phyloP scores from a whole-genome alignment of 805 yeast species.

The Nakazawaea ernobii region DNA sequence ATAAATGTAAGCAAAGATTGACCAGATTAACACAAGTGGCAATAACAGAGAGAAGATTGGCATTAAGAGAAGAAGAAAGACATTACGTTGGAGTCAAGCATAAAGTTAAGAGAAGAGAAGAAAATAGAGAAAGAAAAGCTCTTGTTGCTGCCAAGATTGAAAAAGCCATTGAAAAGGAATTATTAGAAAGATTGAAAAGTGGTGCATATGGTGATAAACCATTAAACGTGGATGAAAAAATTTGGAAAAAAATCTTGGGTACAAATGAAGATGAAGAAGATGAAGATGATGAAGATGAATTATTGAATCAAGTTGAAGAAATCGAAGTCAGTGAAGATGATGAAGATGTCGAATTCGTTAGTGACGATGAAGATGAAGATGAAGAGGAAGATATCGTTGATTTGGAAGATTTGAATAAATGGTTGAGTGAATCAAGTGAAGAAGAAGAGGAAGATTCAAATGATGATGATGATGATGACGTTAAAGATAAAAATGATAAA shows the following conservation, averaged over 20 bases:
- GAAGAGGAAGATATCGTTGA: conserved; percentile 80
- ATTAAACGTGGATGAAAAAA: conserved; percentile 88
- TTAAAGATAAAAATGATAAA: conserved; percentile 25
- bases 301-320: conserved; percentile 43
- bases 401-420: conserved; percentile 86
- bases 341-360: conserved; percentile 78
- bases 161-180: conserved; percentile 92
- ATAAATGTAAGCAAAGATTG: conserved; percentile 93
- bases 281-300: conserved; percentile 42
- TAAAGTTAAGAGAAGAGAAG: conserved; percentile 92
- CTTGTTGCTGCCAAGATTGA: conserved; percentile 95
- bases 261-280: conserved; percentile 43
- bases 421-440: conserved; percentile 51
- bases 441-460: conserved; percentile 26
- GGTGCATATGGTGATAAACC: conserved; percentile 99
- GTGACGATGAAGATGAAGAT: conserved; percentile 75
- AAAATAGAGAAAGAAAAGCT: conserved; percentile 93
- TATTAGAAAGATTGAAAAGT: conserved; percentile 88
- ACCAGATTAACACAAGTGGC: conserved; percentile 94
- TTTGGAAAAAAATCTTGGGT: conserved; percentile 92
- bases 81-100: conserved; percentile 89
- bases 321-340: conserved; percentile 11
- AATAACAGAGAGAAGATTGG: conserved; percentile 89
- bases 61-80: conserved; percentile 85
- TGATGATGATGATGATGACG: conserved; percentile 31